Conservation (phyloP, 768 basidiomycete genomes). For the Termitomyces sp. region DNA sequence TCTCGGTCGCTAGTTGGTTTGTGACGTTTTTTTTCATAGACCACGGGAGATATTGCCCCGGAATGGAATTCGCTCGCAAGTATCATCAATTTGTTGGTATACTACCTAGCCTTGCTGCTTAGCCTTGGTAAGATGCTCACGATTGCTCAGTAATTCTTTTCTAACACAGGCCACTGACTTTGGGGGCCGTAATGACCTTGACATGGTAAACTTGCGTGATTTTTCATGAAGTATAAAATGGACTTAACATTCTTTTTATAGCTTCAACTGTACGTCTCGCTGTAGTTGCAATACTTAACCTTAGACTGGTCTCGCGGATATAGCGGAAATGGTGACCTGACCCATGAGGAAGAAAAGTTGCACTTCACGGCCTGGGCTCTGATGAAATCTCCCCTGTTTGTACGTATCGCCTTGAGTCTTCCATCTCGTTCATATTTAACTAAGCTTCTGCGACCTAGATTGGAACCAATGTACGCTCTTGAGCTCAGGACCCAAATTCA, state of each 20-base stretch:
- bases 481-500: background rate
- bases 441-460: slow-evolving; percentile 3
- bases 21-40: slow-evolving; percentile 28
- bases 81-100: slow-evolving; percentile 57
- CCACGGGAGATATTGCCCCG: slow-evolving; percentile 48
- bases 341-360: slow-evolving; percentile 61
- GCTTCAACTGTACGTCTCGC: slow-evolving; percentile 48
- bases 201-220: slow-evolving; percentile 43
- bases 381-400: slow-evolving; percentile 60
- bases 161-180: slow-evolving; percentile 62
- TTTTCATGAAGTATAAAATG: background rate
- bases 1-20: background rate
- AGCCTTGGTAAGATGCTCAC: background rate
- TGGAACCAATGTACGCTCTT: slow-evolving; percentile 12
- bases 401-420: slow-evolving; percentile 15
- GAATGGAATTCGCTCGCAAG: slow-evolving; percentile 51
- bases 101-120: background rate
- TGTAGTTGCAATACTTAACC: background rate
- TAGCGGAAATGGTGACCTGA: slow-evolving; percentile 64
- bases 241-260: slow-evolving; percentile 16
- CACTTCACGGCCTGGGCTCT: slow-evolving; percentile 75
- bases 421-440: background rate
- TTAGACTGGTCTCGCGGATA: background rate
- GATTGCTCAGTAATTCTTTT: slow-evolving; percentile 54
- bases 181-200: slow-evolving; percentile 65